Evolutionary conservation across 257 asterid genomes (phyloP), one percentile per base, ranked within the genome.

Genomic region (Cynanchum wilfordii): DNA sequence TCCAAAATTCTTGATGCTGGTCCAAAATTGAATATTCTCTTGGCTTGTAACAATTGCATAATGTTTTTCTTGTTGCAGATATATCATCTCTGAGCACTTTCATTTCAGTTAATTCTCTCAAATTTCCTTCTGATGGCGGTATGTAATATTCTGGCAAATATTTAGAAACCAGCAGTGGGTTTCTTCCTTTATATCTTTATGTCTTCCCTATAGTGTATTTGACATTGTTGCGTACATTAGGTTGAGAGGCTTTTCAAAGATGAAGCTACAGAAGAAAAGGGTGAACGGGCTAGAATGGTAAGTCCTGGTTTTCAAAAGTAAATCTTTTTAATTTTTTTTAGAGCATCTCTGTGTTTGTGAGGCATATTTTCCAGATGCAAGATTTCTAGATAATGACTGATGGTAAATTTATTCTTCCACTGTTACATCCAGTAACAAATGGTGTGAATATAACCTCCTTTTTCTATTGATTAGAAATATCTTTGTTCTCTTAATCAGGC

Each of bases 181-280:
- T 17, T 36, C 10, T 47, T 58, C 12, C 5, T 17, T 11, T 16
- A 7, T n/a, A 2, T 0, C 3, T 10, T n/a, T 19, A 68, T 57
- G 58, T 59, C 60, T 63, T 56, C 11, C 29, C 12, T 33, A 17
- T 47, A 3, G 15, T 30, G 17, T 8, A 25, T 58, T 59, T 58
- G 40, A 57, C 2, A 30, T 63, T 60, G 30, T 73, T 40, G 38
- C 1, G 25, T 71, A 7, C 73, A 51, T 68, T 59, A 88, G 98
- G 82, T 78, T 58, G 96, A 86, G 17, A 90, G 29, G 27, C 89
- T 92, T 73, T 77, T 92, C 29, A 92, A 92, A 79, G 90, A 92
- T 90, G 98, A 92, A 81, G 96, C 98, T 45, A 92, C 89, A 10
- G 98, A 92, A 79, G 98, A 92, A 75, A 92, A 92, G 96, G 96